Conservation (phyloP, 805 yeast species). For the Metschnikowia cubensis region DNA sequence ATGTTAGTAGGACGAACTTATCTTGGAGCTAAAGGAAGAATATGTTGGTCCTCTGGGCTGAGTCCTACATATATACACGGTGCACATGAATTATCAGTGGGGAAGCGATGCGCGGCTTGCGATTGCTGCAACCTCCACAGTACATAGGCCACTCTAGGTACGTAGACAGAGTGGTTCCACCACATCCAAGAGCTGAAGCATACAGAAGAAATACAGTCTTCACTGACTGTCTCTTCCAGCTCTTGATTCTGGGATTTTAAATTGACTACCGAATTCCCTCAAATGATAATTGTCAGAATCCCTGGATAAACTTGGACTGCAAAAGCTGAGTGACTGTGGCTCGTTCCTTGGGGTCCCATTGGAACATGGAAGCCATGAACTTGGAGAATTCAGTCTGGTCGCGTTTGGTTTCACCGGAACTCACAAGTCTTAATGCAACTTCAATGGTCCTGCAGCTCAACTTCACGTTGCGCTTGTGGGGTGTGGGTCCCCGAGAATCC, state of each 20-base stretch:
- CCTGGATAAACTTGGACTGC: slow-evolving; percentile 5
- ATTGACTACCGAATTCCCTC: too few species aligned
- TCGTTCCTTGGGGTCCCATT: slow-evolving; percentile 31
- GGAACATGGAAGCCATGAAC: slow-evolving; percentile 29
- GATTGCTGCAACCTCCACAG: neutral
- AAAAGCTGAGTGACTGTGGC: slow-evolving; percentile 9
- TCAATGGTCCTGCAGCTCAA: slow-evolving; percentile 29
- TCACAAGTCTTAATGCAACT: slow-evolving; percentile 23
- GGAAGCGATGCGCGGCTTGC: slow-evolving; percentile 4
- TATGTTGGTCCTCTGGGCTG: neutral
- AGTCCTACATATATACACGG: neutral
- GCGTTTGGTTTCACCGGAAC: slow-evolving; percentile 11
- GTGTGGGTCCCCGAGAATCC: slow-evolving; percentile 5
- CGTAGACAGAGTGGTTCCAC: neutral
- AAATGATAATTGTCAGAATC: neutral
- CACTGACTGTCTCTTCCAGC: too few species aligned
- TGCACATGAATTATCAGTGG: slow-evolving; percentile 5
- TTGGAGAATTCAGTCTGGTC: slow-evolving; percentile 20
- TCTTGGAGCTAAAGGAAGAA: neutral
- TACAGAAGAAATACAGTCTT: too few species aligned
- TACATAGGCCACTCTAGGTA: neutral
- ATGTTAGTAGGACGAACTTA: neutral
- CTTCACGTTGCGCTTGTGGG: slow-evolving; percentile 23
- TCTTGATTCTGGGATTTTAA: too few species aligned
- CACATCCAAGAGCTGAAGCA: neutral